Evolutionary conservation across 2,329 filamentous ascomycete genomes (phyloP), one percentile per base, ranked within the genome.

Genomic region (Epichloe amarillans): DNA sequence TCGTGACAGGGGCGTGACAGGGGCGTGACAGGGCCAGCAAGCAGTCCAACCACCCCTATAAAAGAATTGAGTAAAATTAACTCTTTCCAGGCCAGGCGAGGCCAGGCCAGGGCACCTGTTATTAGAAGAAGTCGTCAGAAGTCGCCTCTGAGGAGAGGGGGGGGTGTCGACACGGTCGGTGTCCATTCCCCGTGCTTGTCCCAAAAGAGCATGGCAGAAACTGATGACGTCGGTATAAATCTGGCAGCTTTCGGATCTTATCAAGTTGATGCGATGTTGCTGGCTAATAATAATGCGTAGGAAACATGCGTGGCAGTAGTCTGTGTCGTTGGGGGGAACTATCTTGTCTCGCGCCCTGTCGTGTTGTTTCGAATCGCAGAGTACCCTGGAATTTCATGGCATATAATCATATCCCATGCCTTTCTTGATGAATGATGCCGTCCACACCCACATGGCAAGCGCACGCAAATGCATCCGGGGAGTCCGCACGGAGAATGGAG

Each of bases 211-310:
- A 21, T 38, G 5, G 36, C 49, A 37, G n/a, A 44, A 33, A 37
- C n/a, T 37, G 19, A 51, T 51, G 50, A 51, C 50, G 50, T 48
- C 33, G 45, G 38, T 48, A 23, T 36, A 14, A n/a, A 21, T 36
- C 39, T 3, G 30, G 35, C 38, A 41, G 30, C 37, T 35, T 35
- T 17, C 37, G 7, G 15, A 36, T 23, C 5, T 17, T 3, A 3
- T 44, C 10, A 43, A 30, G 21, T 26, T 43, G 21, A 43, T 11
- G 11, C 41, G 2, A 10, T 19, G 15, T 43, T 11, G 30, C n/a
- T 30, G 26, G 8, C 26, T 30, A 3, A 4, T 10, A 30, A 30
- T 30, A 4, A 30, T 42, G 14, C 23, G 36, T 4, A 48, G 4
- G 21, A 43, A 23, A 4, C 19, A 43, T 43, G 19, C 10, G 19